Base-by-base conservation (phyloP, 768 basidiomycete genomes). In the Phylloporus rhodoxanthus region DNA sequence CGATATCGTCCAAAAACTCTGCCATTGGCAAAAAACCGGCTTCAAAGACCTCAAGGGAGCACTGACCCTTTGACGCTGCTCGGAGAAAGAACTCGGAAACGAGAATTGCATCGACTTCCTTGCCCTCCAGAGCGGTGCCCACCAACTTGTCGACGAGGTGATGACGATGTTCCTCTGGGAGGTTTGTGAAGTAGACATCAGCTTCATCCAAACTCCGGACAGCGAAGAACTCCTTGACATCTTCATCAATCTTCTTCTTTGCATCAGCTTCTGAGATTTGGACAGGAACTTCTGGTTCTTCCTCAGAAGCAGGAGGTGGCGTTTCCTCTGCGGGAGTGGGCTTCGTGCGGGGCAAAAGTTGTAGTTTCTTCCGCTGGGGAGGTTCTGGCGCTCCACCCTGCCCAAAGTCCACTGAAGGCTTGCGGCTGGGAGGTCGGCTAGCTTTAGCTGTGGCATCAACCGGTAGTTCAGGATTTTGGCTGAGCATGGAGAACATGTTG, bases 401-500 rank as follows among this genome's bases (percentile, higher is more conserved):
- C 5, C 70, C 72, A 49, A 80, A 67, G 58, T 82, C 80, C 45
- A 78, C 70, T 52, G 75, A 75, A 8, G 74, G 60, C 62, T 77
- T 79, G 46, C 75, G 73, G 59, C 75, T 77, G 4, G 75, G 72
- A 23, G 75, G 70, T 43, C 72, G 67, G 53, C 66, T 80, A 63
- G 81, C 66, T 68, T 85, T 86, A 20, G 67, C 63, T 41, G 73
- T 66, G 5, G 70, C 64, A 20, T 87, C 86, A 6, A 72, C 70
- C 0, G 73, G 70, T 32, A 79, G 75, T 56, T 85, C 83, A 8
- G 76, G 55, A 54, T 73, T 75, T 63, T 84, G 80, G 56, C 78
- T 80, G 45, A 93, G 83, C 81, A 88, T 85, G 20, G 83, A 84
- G 72, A 92, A 92, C 84, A 91, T 91, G 68, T 92, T 93, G 42